phyloP scores from a whole-genome alignment of 2,329 filamentous ascomycete genomes.

The Penicillium digitatum region DNA sequence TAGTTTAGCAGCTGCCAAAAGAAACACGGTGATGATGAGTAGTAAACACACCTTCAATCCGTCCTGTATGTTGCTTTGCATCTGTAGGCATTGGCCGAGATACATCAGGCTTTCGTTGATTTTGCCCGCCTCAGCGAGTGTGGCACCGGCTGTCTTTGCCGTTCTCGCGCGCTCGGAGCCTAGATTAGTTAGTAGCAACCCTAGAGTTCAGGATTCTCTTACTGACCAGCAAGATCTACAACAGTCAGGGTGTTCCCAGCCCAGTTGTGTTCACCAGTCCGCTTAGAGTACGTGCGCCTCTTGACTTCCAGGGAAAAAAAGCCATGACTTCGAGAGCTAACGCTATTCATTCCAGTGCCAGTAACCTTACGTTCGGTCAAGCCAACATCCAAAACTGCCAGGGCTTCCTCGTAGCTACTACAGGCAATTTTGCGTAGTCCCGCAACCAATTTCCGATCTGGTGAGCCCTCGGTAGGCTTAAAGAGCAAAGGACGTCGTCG shows the following conservation, averaged over 20 bases:
- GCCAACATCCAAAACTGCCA: slow-evolving; percentile 86
- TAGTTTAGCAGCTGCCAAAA: slow-evolving; percentile 11
- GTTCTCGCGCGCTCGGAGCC: slow-evolving; percentile 85
- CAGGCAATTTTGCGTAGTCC: slow-evolving; percentile 89
- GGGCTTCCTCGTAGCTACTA: slow-evolving; percentile 72
- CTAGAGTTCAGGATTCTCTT: neutral
- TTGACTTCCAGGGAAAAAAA: slow-evolving; percentile 96
- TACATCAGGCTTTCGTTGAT: slow-evolving; percentile 99
- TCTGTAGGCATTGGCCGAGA: slow-evolving; percentile 90
- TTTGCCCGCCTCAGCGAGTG: slow-evolving; percentile 90
- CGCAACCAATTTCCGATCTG: slow-evolving; percentile 90
- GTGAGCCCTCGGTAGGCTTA: slow-evolving; percentile 83
- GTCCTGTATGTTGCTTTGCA: slow-evolving; percentile 76
- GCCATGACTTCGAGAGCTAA: slow-evolving; percentile 86
- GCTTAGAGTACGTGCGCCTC: slow-evolving; percentile 59
- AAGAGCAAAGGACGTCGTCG: slow-evolving; percentile 80
- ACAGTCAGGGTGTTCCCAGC: slow-evolving; percentile 75
- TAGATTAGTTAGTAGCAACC: slow-evolving; percentile 28
- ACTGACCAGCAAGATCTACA: slow-evolving; percentile 77
- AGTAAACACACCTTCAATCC: slow-evolving; percentile 61
- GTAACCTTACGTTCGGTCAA: slow-evolving; percentile 81
- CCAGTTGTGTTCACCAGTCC: slow-evolving; percentile 61
- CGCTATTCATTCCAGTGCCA: slow-evolving; percentile 88
- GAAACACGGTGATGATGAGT: neutral
- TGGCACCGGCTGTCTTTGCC: slow-evolving; percentile 89